Percentiles rank a stretch among this genome's conserved stretches.
These are phyloP conservation scores for Mycena rebaudengoi DNA, from an alignment of 768 basidiomycete species.

Conservation along the genomic window DNA sequence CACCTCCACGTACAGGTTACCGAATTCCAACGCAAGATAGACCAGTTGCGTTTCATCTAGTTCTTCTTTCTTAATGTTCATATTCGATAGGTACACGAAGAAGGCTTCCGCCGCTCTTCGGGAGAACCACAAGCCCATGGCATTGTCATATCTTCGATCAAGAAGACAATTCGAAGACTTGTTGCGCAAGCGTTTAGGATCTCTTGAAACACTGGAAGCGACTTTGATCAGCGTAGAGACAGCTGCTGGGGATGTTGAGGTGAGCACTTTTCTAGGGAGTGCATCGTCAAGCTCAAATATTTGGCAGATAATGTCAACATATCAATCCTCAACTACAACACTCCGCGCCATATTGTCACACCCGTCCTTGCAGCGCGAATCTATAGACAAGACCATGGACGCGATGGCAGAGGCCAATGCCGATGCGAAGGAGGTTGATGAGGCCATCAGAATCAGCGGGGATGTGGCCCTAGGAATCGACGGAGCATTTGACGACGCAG, in stretches of 20 bases:
- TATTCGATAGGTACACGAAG: slow-evolving; percentile 61
- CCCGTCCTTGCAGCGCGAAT: slow-evolving; percentile 80
- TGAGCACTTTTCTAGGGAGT: slow-evolving; percentile 43
- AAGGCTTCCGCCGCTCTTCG: slow-evolving; percentile 73
- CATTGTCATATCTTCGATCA: slow-evolving; percentile 80
- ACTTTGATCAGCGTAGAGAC: slow-evolving; percentile 86
- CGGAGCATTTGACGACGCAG: slow-evolving; percentile 53
- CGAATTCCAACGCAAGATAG: slow-evolving; percentile 72
- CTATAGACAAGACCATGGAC: slow-evolving; percentile 88
- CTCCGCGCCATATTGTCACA: slow-evolving; percentile 79
- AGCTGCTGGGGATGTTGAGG: slow-evolving; percentile 90
- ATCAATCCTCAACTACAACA: slow-evolving; percentile 84
- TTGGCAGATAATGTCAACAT: slow-evolving; percentile 84
- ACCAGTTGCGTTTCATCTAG: slow-evolving; percentile 59
- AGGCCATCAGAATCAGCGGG: slow-evolving; percentile 74
- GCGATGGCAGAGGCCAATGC: slow-evolving; percentile 84
- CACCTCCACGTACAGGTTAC: slow-evolving; percentile 77
- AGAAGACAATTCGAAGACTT: slow-evolving; percentile 85
- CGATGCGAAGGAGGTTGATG: slow-evolving; percentile 85
- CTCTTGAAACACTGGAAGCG: slow-evolving; percentile 76
- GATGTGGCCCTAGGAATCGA: slow-evolving; percentile 66
- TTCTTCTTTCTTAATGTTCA: not conserved
- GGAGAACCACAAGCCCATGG: slow-evolving; percentile 75
- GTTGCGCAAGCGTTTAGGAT: slow-evolving; percentile 75
- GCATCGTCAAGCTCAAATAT: not conserved